A percentile compares a stretch with the other conserved stretches of the same genome.
Evolutionary conservation across 2,329 filamentous ascomycete species (phyloP).

Genomic region (Basipetospora chlamydospora): DNA sequence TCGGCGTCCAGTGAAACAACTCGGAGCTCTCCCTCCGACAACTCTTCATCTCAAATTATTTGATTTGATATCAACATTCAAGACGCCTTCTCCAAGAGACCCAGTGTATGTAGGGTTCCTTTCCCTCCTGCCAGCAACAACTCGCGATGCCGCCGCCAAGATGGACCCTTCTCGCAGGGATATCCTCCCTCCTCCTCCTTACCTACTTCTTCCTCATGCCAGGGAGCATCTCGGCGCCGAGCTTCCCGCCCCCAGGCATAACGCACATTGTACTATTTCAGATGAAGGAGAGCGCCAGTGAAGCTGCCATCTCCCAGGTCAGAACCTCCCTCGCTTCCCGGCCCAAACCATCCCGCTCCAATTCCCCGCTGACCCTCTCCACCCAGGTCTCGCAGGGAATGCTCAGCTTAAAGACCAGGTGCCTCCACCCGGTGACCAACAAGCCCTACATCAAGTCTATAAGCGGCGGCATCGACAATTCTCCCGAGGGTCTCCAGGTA

Average conservation of each 20-base stretch:
- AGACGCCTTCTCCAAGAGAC: too few relatives aligned
- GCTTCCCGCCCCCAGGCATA: not conserved
- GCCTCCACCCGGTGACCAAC: constrained; percentile 1
- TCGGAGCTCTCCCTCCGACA: too few relatives aligned
- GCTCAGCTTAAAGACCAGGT: not conserved
- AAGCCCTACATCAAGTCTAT: constrained; percentile 5
- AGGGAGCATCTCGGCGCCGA: constrained; percentile 1
- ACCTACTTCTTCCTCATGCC: not conserved
- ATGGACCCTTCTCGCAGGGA: not conserved
- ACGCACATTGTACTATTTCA: constrained; percentile 52
- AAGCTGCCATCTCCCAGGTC: constrained; percentile 39
- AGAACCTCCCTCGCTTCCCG: not conserved
- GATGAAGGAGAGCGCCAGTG: constrained; percentile 36
- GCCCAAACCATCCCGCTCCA: too few relatives aligned
- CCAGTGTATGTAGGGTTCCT: too few relatives aligned
- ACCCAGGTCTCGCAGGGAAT: not conserved
- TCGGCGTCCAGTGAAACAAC: too few relatives aligned
- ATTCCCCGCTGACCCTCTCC: too few relatives aligned
- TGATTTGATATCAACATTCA: too few relatives aligned
- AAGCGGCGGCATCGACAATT: constrained; percentile 3
- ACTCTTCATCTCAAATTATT: too few relatives aligned
- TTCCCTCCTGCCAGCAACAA: too few relatives aligned
- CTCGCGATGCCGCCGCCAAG: constrained; percentile 1
- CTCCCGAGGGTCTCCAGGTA: constrained; percentile 2
- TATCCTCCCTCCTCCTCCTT: not conserved